Base-by-base conservation (phyloP, 129 eudicot species). In the Scalesia atractyloides region DNA sequence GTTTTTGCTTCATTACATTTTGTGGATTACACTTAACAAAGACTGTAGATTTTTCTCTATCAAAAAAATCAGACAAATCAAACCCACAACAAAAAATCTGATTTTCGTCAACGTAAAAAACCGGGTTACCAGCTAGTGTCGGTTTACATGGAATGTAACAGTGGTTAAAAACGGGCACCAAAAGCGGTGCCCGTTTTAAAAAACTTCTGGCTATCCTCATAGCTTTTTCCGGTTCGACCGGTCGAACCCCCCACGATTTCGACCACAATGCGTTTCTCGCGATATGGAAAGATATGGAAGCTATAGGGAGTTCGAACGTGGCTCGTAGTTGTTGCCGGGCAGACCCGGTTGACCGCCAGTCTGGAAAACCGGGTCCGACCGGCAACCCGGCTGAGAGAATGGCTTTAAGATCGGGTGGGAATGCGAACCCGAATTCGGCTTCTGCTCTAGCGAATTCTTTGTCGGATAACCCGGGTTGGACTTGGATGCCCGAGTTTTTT, bases 81-180 rank as follows among this genome's bases (percentile, higher is more conserved):
- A 88, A 80, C 0, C 97, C 99, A 51, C 99, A 95, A 20, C 97
- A 90, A 72, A 95, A 90, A n/a, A 95, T 83, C 59, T 82, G 83
- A 20, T 80, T 88, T 60, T 95, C 99, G 33, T 95, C 99, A 11
- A 95, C 87, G 80, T 80, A 95, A 76, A 95, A 95, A 0, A 90
- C 67, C 0, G 99, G 99, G 83, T 95, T 95, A n/a, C 97, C 99
- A 16, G 97, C 96, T 18, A 95, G 76, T 22, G 83, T 68, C 3
- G 99, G 99, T 49, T 85, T 86, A 46, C 94, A 86, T 9, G 99
- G 97, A 53, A 95, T 84, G 76, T 95, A 95, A 50, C 99, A 95
- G 30, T 84, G 94, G 67, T 82, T 85, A 67, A 90, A 90, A 43
- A 95, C 73, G 13, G 99, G 97, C 5, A 95, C 82, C 8, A 95